These are phyloP conservation scores for Cladosporium sphaerospermum DNA, from an alignment of 2,329 filamentous ascomycete genomes.

Conservation along the genomic window DNA sequence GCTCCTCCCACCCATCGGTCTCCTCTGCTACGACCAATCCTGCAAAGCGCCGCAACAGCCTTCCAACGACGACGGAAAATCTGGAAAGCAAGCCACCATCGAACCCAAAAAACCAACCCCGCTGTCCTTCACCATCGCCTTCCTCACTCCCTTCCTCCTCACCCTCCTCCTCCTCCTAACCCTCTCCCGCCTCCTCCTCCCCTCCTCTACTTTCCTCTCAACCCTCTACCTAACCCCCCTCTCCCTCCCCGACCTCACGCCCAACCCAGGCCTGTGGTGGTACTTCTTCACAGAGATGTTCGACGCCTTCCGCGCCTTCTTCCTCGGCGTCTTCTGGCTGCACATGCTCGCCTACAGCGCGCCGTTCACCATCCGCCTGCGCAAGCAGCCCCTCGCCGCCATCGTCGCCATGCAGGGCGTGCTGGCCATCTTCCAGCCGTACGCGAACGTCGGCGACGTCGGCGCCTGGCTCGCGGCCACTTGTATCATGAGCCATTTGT, in stretches of 20 bases:
- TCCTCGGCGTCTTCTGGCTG: constrained; percentile 96
- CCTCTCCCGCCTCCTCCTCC: constrained; percentile 67
- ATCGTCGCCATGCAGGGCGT: constrained; percentile 79
- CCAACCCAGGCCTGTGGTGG: constrained; percentile 97
- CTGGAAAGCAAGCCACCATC: neutral
- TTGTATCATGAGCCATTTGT: constrained; percentile 82
- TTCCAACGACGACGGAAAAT: neutral
- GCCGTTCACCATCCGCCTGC: constrained; percentile 74
- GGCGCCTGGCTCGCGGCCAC: constrained; percentile 78
- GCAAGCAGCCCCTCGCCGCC: constrained; percentile 79
- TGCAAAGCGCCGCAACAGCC: constrained; percentile 5
- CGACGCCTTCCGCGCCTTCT: constrained; percentile 94
- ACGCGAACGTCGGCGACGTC: constrained; percentile 86
- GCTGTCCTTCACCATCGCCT: constrained; percentile 36
- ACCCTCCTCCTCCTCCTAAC: constrained; percentile 59
- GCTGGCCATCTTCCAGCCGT: constrained; percentile 93
- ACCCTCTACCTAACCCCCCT: constrained; percentile 93
- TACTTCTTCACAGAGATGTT: constrained; percentile 99
- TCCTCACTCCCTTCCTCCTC: constrained; percentile 49
- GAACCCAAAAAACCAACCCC: constrained; percentile 18
- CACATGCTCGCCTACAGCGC: constrained; percentile 87
- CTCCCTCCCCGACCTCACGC: constrained; percentile 83
- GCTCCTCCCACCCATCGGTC: constrained; percentile 71
- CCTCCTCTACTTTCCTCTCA: constrained; percentile 78
- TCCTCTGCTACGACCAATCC: constrained; percentile 66